Base-by-base conservation (phyloP, 176 grass and related monocot genomes). In the Leersia perrieri region DNA sequence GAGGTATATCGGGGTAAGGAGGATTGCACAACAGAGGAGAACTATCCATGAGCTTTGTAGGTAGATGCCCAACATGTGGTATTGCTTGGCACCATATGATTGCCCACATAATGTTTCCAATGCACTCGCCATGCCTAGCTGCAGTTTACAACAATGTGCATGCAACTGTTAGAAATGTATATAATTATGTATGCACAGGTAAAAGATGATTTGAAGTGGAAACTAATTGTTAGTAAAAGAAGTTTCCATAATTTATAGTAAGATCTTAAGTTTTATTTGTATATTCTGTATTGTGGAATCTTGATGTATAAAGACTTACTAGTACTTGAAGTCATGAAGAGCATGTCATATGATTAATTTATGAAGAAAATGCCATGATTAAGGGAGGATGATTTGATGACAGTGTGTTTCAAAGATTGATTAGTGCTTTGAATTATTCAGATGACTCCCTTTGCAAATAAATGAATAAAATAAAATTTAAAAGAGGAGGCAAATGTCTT, bases 111-210 rank as follows among this genome's bases (percentile, higher is more conserved):
- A 62, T 0, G 94, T 94, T 78, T 97, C 94, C 55, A 97, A 15
- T 7, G 91, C 94, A 10, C 91, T 97, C 12, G 84, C 85, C 94
- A 97, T 97, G 33, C 91, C 91, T 14, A 94, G 80, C 89, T 97
- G 75, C 33, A 40, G 10, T 35, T 49, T 0, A 78, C 9, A 25
- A 57, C 66, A 61, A 61, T 40, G 35, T 71, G 16, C 5, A 62
- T 45, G 11, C 20, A 10, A 4, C n/a, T 16, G 62, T 66, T 12
- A n/a, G 11, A 4, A 13, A 5, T 4, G 0, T 22, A 14, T 51
- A 51, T 63, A 27, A 13, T 25, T 31, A 13, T 8, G 36, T 36
- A 30, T 63, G 53, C 22, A 23, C 23, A n/a, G 2, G 22, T 57
- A 9, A 3, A 57, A 10, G 42, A 45, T 45, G 47, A 20, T 8